Evolutionary conservation across 208 protist species (phyloP).

Genomic region (Leishmania amazonensis): DNA sequence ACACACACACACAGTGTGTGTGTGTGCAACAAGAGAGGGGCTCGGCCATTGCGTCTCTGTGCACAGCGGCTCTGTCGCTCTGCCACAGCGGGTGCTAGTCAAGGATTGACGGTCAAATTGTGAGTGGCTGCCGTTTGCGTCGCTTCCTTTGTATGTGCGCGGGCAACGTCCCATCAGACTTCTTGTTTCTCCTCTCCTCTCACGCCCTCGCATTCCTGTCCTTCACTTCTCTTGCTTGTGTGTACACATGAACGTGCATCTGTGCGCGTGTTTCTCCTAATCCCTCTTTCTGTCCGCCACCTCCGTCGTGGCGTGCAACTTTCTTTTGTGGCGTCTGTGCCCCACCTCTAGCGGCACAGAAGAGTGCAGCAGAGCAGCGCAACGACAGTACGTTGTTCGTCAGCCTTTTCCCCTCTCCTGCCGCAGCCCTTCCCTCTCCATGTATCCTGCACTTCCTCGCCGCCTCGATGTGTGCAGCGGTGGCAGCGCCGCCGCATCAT

Average conservation of each 20-base stretch:
- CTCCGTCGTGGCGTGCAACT: not conserved
- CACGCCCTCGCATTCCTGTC: not conserved
- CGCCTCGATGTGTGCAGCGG: slow-evolving; percentile 9
- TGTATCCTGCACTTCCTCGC: slow-evolving; percentile 29
- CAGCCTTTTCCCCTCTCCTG: not conserved
- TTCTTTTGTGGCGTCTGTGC: not conserved
- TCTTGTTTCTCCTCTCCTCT: not conserved
- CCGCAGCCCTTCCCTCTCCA: not conserved
- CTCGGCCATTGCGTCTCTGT: not conserved
- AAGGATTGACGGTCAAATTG: not conserved
- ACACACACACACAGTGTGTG: not conserved
- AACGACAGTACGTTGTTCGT: not conserved
- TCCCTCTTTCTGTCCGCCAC: not conserved
- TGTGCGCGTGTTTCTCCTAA: not conserved
- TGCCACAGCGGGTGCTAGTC: not conserved
- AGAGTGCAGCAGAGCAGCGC: not conserved
- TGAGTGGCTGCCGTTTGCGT: not conserved
- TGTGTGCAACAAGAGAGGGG: not conserved
- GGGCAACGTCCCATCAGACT: not conserved
- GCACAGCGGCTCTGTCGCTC: not conserved
- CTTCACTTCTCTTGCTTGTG: not conserved
- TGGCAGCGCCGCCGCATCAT: not conserved
- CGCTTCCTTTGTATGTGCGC: not conserved
- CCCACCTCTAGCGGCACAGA: not conserved
- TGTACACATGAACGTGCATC: not conserved